These are phyloP conservation scores for Globisporangium megalacanthum DNA, from an alignment of 352 stramenopile genomes.

Conservation along the genomic window DNA sequence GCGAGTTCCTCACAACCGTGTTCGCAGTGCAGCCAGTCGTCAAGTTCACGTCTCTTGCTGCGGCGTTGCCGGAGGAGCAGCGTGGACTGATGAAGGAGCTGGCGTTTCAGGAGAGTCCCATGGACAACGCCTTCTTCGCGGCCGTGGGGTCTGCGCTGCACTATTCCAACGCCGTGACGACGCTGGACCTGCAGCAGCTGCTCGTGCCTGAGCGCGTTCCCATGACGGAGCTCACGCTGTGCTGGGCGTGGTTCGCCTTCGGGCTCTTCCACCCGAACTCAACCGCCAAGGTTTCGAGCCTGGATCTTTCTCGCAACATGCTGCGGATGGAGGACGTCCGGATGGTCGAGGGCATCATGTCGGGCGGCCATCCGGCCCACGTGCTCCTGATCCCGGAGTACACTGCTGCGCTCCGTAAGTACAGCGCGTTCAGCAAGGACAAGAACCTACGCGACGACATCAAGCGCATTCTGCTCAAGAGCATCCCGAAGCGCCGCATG, in stretches of 20 bases:
- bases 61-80: slow-evolving; percentile 32
- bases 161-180: slow-evolving; percentile 45
- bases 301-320: slow-evolving; percentile 48
- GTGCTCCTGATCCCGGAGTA: slow-evolving; percentile 47
- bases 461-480: slow-evolving; percentile 42
- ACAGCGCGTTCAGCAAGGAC: slow-evolving; percentile 46
- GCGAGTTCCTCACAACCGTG: slow-evolving; percentile 34
- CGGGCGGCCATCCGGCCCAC: slow-evolving; percentile 37
- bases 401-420: slow-evolving; percentile 33
- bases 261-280: slow-evolving; percentile 53
- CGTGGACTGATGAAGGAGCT: slow-evolving; percentile 35
- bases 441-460: slow-evolving; percentile 42
- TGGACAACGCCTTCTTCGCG: slow-evolving; percentile 51
- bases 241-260: slow-evolving; percentile 50
- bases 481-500: slow-evolving; percentile 35
- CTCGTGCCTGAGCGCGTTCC: slow-evolving; percentile 30
- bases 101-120: slow-evolving; percentile 34
- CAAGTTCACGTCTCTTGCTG: slow-evolving; percentile 50
- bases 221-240: slow-evolving; percentile 37
- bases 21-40: slow-evolving; percentile 41
- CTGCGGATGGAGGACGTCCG: slow-evolving; percentile 53
- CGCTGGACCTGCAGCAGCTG: slow-evolving; percentile 45
- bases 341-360: slow-evolving; percentile 43
- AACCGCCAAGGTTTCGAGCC: slow-evolving; percentile 32
- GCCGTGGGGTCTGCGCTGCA: slow-evolving; percentile 46